Base-by-base conservation (phyloP, 805 yeast genomes). In the Debaryomyces maramus region DNA sequence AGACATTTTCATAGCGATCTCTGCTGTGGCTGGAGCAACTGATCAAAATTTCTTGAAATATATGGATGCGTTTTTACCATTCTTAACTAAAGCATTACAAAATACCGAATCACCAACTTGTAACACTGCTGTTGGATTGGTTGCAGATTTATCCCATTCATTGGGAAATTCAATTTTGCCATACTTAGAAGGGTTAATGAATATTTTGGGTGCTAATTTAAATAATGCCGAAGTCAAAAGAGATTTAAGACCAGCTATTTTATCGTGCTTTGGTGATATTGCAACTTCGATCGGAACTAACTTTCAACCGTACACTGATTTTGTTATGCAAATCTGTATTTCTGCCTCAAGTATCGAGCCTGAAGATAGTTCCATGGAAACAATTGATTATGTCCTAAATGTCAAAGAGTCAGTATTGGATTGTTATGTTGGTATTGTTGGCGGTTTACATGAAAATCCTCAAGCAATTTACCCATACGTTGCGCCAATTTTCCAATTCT, bases 191-290 rank as follows among this genome's bases (percentile, higher is more conserved):
- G 85, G 83, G 3, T 77, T 91, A 56, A 89, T 93, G 96, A 78
- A 78, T 37, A 84, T 85, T 34, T 75, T 93, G 57, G 91, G 96
- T 39, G 73, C 76, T 35, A 80, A 81, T 55, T 73, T 93, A 46
- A 80, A 84, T 43, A 78, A 78, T 52, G 73, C 76, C 30, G 78
- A 76, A 41, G 81, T 88, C 14, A 83, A 83, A 58, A 78, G 87
- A 44, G 96, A 88, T 47, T 73, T 91, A 50, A 83, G 87, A 61
- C 97, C 97, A 13, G 75, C 88, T 16, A 88, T 91, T 20, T 69
- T 93, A 50, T 87, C 97, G 9, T 88, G 96, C 55, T 88, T 93
- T 61, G 99, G 99, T 48, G 99, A 93, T 63, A 79, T 93, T 55
- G 97, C 98, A 3, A 78, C 96, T 0, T 82, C 93, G 10, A 80